Base-by-base conservation (phyloP, 176 grass and related monocot genomes). In the Tillandsia fasciculata region DNA sequence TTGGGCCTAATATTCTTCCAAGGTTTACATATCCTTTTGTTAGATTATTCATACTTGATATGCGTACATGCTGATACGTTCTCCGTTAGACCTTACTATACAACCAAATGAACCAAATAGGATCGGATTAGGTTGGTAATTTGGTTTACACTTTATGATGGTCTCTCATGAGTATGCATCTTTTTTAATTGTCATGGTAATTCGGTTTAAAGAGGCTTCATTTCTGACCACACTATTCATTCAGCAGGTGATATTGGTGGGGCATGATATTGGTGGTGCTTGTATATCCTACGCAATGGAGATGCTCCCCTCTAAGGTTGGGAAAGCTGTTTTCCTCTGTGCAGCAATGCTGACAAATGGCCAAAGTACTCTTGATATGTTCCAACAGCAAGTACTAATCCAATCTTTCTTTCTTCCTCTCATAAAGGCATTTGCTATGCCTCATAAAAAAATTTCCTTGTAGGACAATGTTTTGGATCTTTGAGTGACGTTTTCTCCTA, bases 241-340 rank as follows among this genome's bases (percentile, higher is more conserved):
- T 58, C 51, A 28, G 27, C 78, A 99, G 94, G 94, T 90, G 54
- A 90, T 99, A 73, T 86, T 99, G 67, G 87, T 99, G 17, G 94
- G 82, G 12, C 94, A 99, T 82, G 94, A 93, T 83, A 72, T 99
- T 22, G 94, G 90, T 51, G 94, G 94, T 70, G 79, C 80, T 48
- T 93, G 94, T 66, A 66, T 99, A 87, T 99, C 94, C 11, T 87
- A 88, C 59, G 84, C 82, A 47, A 90, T 99, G 94, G 94, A 99
- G 68, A 84, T 71, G 79, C 84, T 90, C 58, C 87, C 94, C 12
- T 75, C 42, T 10, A 99, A 87, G 72, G 49, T 99, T 69, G 82
- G 77, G 63, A 99, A 99, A 67, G 90, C 94, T 8, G 49, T 93
- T 72, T 99, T 93, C 68, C 81, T 99, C 23, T 90, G 84, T 74